These are phyloP conservation scores for Trebouxia sp. DNA, from an alignment of 139 green algal genomes.

Conservation along the genomic window DNA sequence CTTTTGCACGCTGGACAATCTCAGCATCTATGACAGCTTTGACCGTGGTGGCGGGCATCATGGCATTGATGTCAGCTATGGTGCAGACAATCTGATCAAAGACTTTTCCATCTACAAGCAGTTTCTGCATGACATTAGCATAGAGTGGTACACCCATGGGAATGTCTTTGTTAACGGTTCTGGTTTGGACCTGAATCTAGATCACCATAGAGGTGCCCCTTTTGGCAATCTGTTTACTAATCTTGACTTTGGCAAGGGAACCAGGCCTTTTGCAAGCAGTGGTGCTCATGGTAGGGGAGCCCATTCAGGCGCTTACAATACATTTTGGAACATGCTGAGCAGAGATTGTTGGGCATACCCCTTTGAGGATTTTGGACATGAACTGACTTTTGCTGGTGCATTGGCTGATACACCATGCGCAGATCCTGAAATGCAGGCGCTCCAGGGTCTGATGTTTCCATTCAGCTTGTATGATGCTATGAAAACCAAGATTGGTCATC, in stretches of 20 bases:
- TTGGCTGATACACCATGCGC: background rate
- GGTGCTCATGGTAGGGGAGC: constrained; percentile 14
- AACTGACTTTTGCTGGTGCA: background rate
- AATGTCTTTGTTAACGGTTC: constrained; percentile 33
- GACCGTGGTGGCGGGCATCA: background rate
- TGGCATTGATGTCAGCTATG: constrained; percentile 24
- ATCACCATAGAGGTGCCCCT: constrained; percentile 20
- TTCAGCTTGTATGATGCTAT: background rate
- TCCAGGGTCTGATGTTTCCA: background rate
- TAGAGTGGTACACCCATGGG: constrained; percentile 20
- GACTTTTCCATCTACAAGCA: constrained; percentile 11
- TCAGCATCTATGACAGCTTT: background rate
- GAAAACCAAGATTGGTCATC: background rate
- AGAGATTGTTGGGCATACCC: background rate
- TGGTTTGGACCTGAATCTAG: constrained; percentile 20
- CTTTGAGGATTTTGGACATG: background rate
- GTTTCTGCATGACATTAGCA: constrained; percentile 42
- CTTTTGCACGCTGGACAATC: background rate
- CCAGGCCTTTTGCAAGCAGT: constrained; percentile 18
- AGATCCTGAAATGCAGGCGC: background rate
- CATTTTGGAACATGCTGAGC: constrained; percentile 13
- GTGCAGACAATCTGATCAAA: constrained; percentile 27
- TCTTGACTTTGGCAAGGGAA: background rate
- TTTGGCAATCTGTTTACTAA: constrained; percentile 33
- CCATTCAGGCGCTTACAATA: constrained; percentile 3